Percentiles rank a stretch among this genome's conserved stretches.
Conservation (phyloP, 2,329 filamentous ascomycete genomes). For the Pseudopyrenochaeta lycopersici region DNA sequence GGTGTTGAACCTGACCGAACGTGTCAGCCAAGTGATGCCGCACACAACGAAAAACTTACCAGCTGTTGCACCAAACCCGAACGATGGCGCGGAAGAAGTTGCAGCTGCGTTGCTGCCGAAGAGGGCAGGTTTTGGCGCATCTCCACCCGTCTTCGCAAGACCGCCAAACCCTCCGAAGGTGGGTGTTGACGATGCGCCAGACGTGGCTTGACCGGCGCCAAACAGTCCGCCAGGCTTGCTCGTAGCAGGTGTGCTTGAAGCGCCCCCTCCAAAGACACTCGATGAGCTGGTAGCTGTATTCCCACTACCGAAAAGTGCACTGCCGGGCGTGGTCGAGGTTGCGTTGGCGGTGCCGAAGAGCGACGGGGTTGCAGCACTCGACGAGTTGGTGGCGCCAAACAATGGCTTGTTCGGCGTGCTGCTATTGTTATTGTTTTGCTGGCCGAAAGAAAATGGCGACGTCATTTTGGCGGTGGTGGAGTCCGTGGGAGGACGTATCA, state of each 20-base stretch:
- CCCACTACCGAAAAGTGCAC: slow-evolving; percentile 26
- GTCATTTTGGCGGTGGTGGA: slow-evolving; percentile 33
- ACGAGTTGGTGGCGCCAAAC: slow-evolving; percentile 35
- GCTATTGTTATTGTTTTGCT: slow-evolving; percentile 20
- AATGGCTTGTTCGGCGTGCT: slow-evolving; percentile 42
- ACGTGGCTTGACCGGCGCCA: slow-evolving; percentile 31
- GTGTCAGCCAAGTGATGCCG: slow-evolving; percentile 14
- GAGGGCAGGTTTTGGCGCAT: slow-evolving; percentile 28
- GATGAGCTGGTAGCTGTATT: slow-evolving; percentile 19
- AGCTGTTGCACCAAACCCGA: slow-evolving; percentile 17
- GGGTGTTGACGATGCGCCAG: slow-evolving; percentile 29
- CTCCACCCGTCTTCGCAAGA: slow-evolving; percentile 31
- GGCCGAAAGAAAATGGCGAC: slow-evolving; percentile 46
- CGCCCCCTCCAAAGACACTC: slow-evolving; percentile 35
- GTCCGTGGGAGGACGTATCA: slow-evolving; percentile 5
- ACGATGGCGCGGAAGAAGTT: slow-evolving; percentile 25
- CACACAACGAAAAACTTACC: slow-evolving; percentile 9
- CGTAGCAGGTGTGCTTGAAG: slow-evolving; percentile 38
- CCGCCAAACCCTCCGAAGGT: slow-evolving; percentile 19
- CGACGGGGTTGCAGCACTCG: slow-evolving; percentile 31
- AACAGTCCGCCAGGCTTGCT: slow-evolving; percentile 41
- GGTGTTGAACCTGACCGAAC: slow-evolving; percentile 27
- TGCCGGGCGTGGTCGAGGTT: slow-evolving; percentile 24
- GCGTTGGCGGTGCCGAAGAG: slow-evolving; percentile 38
- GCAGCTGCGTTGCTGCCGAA: slow-evolving; percentile 18